Base-by-base conservation (phyloP, 371 early-diverging fungal genomes). In the Nematocida displodere region DNA sequence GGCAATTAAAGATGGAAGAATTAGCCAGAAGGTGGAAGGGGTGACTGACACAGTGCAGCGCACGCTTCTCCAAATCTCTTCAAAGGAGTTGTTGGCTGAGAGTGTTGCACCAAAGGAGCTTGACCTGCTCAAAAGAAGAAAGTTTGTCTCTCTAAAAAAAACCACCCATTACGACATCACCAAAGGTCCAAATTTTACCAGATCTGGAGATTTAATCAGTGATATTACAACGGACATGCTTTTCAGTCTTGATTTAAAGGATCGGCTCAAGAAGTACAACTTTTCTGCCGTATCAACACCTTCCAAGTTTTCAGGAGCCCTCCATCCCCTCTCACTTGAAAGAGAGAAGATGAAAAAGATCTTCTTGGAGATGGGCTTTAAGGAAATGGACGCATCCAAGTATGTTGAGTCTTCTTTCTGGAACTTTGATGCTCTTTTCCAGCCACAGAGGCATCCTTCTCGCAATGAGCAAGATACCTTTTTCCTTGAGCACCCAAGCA, bases 361-460 rank as follows among this genome's bases (percentile, higher is more conserved):
- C 81, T 99, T 99, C 87, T 91, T 99, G 84, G 95, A 95, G 83
- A 89, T 96, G 85, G 89, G 92, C 2, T 99, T 99, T 87, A 86
- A 88, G 77, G 99, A 99, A 85, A 99, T 98, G 99, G 90, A 92
- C 39, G 93, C 97, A 65, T 91, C 91, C 87, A 87, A 89, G 83
- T 99, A 89, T 85, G 94, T 94, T 65, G 99, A 97, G 83, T 90
- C 91, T 50, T 92, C 94, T 80, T 99, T 99, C 89, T 99, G 98
- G 97, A 97, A 98, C 86, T 99, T 98, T 84, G 99, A 99, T 83
- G 91, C 95, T 33, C 89, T 98, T 64, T 99, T 95, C 88, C 94
- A 95, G 83, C 97, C 99, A 44, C 98, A 99, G 86, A 91, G 95
- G 83, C 99, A 99, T 85, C 93, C 97, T 62, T 93, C 97, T 13